These are phyloP conservation scores for Fonsecaea multimorphosa DNA, from an alignment of 2,329 filamentous ascomycete genomes.

Conservation along the genomic window DNA sequence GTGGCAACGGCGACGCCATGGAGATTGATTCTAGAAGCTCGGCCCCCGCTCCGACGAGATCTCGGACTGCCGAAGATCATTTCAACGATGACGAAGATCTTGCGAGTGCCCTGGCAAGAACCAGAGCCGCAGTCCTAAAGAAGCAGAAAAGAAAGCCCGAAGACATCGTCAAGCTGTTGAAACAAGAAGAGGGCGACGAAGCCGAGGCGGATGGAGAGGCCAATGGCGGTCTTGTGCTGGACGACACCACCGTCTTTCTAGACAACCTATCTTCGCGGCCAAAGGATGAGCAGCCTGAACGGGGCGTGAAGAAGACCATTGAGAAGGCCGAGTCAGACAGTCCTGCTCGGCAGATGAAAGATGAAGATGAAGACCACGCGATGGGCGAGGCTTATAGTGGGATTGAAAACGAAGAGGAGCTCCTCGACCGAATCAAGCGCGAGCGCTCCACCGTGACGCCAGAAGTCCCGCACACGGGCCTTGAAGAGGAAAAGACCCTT, in stretches of 20 bases:
- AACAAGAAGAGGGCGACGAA: conserved; percentile 63
- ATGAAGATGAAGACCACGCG: conserved; percentile 58
- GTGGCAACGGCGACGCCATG: conserved; percentile 65
- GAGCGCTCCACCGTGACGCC: conserved; percentile 53
- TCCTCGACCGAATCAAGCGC: conserved; percentile 57
- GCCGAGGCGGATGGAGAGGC: conserved; percentile 57
- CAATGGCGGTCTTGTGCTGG: conserved; percentile 78
- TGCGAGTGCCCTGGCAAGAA: conserved; percentile 81
- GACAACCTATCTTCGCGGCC: conserved; percentile 74
- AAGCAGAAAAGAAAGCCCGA: conserved; percentile 91
- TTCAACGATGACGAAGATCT: conserved; percentile 93
- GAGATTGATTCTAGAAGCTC: conserved; percentile 67
- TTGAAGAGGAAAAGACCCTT: conserved; percentile 84
- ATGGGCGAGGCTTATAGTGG: conserved; percentile 62
- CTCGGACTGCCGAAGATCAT: conserved; percentile 67
- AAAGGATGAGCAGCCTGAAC: conserved; percentile 56
- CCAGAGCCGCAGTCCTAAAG: conserved; percentile 82
- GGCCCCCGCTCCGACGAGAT: conserved; percentile 61
- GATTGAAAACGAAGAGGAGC: conserved; percentile 57
- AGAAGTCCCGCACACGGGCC: conserved; percentile 69
- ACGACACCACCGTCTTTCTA: conserved; percentile 94
- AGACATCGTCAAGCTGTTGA: conserved; percentile 81
- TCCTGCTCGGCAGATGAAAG: conserved; percentile 43
- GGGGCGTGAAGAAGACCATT: conserved; percentile 31
- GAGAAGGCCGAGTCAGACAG: conserved; percentile 26